Evolutionary conservation across 192 early-diverging fungal species (phyloP), one percentile per base, ranked within the genome.

Genomic region (Chytriomyces hyalinus): DNA sequence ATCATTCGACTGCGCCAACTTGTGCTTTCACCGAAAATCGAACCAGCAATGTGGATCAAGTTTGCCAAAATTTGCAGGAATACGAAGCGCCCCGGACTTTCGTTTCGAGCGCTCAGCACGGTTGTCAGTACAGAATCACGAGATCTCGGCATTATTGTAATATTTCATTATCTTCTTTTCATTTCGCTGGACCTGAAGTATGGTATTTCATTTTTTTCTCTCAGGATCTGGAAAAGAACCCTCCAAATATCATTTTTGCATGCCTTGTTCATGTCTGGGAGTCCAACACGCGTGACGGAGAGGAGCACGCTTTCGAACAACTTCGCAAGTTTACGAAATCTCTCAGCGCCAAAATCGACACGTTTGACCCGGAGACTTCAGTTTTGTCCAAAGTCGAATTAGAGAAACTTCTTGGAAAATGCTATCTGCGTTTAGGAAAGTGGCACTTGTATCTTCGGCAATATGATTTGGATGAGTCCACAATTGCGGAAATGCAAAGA

Each of bases 1-100:
- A 87, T 95, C 43, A 80, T 96, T 68, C 89, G 90, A 22, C 89
- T 96, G 45, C 92, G 91, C 28, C 84, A 91, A 13, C 87, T 96
- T 77, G 95, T 94, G 0, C 75, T 96, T 36, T 86, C 93, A 1
- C 95, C 95, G 8, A 87, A 90, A 44, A 87, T 92, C 60, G 94
- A 96, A 69, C 89, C 93, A 86, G 94, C 93, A 43, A 91, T 91
- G 84, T 93, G 92, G 84, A 92, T 94, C 68, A 93, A 94, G 79
- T 96, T 94, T 76, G 90, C 92, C 69, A 93, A 94, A 57, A 78
- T 96, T 67, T 93, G 94, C 77, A 88, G 95, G 47, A 94, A 94
- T 75, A 88, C 89, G 24, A 92, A 90, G 43, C 87, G 93, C n/a
- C 87, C 92, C n/a, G 85, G 92, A 60, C 81, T 93, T 15, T 88